phyloP scores from a whole-genome alignment of 129 eudicot genomes.

The Flaveria brownii region DNA sequence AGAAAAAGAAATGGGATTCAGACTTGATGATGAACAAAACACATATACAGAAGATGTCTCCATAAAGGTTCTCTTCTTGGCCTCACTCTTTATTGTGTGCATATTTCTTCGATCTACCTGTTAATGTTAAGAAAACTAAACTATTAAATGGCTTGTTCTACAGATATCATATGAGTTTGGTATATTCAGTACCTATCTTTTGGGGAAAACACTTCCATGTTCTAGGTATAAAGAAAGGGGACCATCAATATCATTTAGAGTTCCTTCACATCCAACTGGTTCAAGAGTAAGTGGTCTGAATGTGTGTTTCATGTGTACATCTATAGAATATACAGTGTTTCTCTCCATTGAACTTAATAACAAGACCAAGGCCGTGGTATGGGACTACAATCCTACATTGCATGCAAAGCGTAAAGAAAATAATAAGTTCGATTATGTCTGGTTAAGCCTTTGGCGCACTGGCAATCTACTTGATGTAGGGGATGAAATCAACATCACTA shows the following conservation, averaged over 20 bases:
- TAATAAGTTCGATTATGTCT: background rate
- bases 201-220: background rate
- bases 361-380: slow-evolving; percentile 14
- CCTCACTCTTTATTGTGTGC: background rate
- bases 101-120: background rate
- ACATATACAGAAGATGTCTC: background rate
- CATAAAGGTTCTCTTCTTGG: background rate
- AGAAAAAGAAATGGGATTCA: background rate
- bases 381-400: background rate
- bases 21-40: background rate
- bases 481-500: background rate
- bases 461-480: slow-evolving; percentile 19
- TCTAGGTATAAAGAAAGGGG: slow-evolving; percentile 5
- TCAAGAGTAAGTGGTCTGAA: slow-evolving; percentile 14
- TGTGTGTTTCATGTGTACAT: background rate
- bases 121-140: slow-evolving; percentile 2
- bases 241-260: slow-evolving; percentile 18
- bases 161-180: slow-evolving; percentile 22
- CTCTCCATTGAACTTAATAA: background rate
- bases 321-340: background rate
- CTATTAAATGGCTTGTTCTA: background rate
- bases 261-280: slow-evolving; percentile 1
- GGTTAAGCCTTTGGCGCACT: slow-evolving; percentile 20
- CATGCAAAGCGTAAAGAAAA: background rate
- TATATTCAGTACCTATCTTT: slow-evolving; percentile 16